A percentile compares a stretch with the other conserved stretches of the same genome.
These are phyloP conservation scores for Citrus reticulata DNA, from an alignment of 345 rosid species.

Conservation along the genomic window DNA sequence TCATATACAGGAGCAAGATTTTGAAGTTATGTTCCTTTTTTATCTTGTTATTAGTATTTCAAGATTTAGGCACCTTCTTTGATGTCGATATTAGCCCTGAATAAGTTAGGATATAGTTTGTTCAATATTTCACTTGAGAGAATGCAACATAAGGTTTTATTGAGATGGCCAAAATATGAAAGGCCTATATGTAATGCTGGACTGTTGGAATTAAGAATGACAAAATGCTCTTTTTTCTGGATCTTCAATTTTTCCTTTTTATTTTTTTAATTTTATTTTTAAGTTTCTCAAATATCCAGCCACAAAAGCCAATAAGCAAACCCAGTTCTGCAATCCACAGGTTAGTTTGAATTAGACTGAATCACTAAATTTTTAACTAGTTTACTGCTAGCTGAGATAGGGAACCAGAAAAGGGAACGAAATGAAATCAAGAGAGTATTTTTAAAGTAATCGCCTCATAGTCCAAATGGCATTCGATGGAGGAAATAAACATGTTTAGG, in stretches of 20 bases:
- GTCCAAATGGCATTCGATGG: neutral
- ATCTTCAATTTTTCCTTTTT: neutral
- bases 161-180: conserved; percentile 10
- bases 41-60: conserved; percentile 5
- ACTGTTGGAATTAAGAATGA: conserved; percentile 7
- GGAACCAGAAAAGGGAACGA: neutral
- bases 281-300: too few relatives aligned
- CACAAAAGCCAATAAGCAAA: too few relatives aligned
- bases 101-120: conserved; percentile 6
- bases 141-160: conserved; percentile 3
- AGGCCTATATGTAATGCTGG: conserved; percentile 1
- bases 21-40: conserved; percentile 12
- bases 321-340: too few relatives aligned
- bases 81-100: conserved; percentile 11
- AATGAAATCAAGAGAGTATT: neutral
- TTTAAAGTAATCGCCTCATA: neutral
- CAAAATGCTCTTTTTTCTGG: conserved; percentile 6
- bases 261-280: too few relatives aligned
- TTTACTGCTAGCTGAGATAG: neutral
- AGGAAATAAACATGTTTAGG: neutral
- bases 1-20: conserved; percentile 15
- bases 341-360: neutral
- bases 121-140: conserved; percentile 10
- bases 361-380: too few relatives aligned
- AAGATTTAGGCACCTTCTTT: conserved; percentile 13